Percentiles rank a stretch among this genome's conserved stretches.
phyloP scores from a whole-genome alignment of 495 filamentous ascomycete species.

The Penicillium flavigenum region DNA sequence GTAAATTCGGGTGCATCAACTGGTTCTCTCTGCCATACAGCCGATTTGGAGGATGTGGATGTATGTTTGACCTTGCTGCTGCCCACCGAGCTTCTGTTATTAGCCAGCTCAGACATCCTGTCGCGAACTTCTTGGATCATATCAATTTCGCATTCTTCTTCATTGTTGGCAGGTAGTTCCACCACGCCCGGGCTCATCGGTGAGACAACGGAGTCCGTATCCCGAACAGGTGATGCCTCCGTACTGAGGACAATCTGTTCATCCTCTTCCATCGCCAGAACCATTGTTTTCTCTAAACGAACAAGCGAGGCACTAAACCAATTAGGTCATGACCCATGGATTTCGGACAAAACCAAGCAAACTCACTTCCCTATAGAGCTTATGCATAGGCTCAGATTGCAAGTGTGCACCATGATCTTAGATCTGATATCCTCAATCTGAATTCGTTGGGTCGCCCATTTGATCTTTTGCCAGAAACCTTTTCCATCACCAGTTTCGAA shows the following conservation, averaged over 20 bases:
- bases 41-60: constrained; percentile 26
- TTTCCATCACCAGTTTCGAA: constrained; percentile 31
- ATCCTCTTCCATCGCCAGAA: constrained; percentile 29
- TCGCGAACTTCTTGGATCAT: background rate
- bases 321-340: constrained; percentile 1
- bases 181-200: constrained; percentile 7
- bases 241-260: constrained; percentile 10
- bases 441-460: constrained; percentile 35
- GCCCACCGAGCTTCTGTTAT: background rate
- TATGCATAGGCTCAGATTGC: constrained; percentile 39
- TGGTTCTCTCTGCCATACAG: constrained; percentile 36
- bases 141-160: background rate
- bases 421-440: constrained; percentile 38
- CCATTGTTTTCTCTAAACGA: constrained; percentile 30
- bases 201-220: constrained; percentile 9
- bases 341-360: background rate
- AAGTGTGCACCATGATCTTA: constrained; percentile 38
- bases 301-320: constrained; percentile 27
- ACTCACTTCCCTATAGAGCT: constrained; percentile 40
- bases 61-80: constrained; percentile 7
- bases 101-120: constrained; percentile 1
- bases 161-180: constrained; percentile 3
- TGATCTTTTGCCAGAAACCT: constrained; percentile 37
- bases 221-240: constrained; percentile 8
- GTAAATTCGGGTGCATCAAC: constrained; percentile 36